Conservation (phyloP, 1,284 basidiomycete species). For the Mycocalia duriaeana region DNA sequence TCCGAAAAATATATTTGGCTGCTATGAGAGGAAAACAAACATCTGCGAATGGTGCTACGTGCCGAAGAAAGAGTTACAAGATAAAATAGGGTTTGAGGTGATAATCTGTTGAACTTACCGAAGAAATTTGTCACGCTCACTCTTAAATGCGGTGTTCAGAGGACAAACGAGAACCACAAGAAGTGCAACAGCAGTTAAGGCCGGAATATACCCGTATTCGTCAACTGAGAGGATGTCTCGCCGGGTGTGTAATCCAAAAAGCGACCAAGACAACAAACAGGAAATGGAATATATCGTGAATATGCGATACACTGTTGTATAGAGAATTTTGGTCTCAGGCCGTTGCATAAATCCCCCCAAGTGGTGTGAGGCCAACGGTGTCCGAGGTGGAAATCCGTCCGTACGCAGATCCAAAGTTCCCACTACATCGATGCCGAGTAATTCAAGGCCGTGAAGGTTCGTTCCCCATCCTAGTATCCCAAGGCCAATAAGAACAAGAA, state of each 20-base stretch:
- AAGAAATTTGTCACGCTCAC: slow-evolving; percentile 71
- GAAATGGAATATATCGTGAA: slow-evolving; percentile 56
- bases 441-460: slow-evolving; percentile 79
- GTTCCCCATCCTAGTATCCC: slow-evolving; percentile 80
- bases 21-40: slow-evolving; percentile 60
- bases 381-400: slow-evolving; percentile 21
- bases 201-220: slow-evolving; percentile 70
- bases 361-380: slow-evolving; percentile 29
- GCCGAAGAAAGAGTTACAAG: neutral
- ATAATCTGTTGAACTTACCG: slow-evolving; percentile 45
- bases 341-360: slow-evolving; percentile 28
- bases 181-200: slow-evolving; percentile 57
- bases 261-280: slow-evolving; percentile 59
- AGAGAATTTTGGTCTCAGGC: slow-evolving; percentile 36
- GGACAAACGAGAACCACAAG: slow-evolving; percentile 61
- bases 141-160: slow-evolving; percentile 58
- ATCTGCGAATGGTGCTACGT: slow-evolving; percentile 63
- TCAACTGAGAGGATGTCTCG: slow-evolving; percentile 62
- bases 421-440: slow-evolving; percentile 71
- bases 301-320: slow-evolving; percentile 65
- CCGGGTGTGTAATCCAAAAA: slow-evolving; percentile 57
- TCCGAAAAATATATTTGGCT: slow-evolving; percentile 83
- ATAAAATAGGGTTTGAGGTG: slow-evolving; percentile 1
- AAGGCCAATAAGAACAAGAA: slow-evolving; percentile 65
- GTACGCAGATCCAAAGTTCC: slow-evolving; percentile 60